Base-by-base conservation (phyloP, 345 rosid genomes). In the Brassica rapa region DNA sequence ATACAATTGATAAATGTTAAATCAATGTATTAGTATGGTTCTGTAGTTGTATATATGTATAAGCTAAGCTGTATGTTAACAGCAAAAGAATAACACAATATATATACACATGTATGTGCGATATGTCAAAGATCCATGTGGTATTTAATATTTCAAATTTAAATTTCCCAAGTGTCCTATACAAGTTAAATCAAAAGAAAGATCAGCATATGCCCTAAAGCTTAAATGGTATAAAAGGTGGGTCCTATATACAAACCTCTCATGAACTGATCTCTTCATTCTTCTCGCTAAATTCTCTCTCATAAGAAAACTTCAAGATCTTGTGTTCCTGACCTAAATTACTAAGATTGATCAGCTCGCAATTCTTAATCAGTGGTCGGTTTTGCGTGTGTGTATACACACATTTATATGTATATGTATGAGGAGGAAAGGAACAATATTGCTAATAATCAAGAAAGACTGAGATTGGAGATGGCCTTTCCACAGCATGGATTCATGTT, bases 401-500 rank as follows among this genome's bases (percentile, higher is more conserved):
- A 12, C 5, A 53, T 11, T 67, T 80, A 29, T 67, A 74, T 74
- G 56, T 63, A 64, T 70, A 63, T 65, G 76, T 81, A 75, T 66
- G 80, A 80, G 32, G 78, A 78, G 69, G 78, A 68, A 74, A 79
- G 57, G 33, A 66, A 62, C 65, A 73, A 41, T 62, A 70, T 14
- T 10, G 72, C 6, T 10, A 75, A 24, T 59, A 80, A 63, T 75
- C 80, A 71, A 69, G 80, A 74, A 74, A 76, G 71, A 49, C 53
- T 80, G 73, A 80, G 77, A 75, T 4, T 80, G 71, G 80, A 77
- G 30, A 91, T 89, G 97, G 93, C 94, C 21, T 91, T 86, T 75
- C 97, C 90, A 80, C 91, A 88, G 70, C 89, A 79, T 51, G 82
- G 85, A 75, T 91, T 91, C 86, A 81, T 88, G 85, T 88, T 89